Evolutionary conservation across 2,329 filamentous ascomycete species (phyloP).

Genomic region (Rosellinia necatrix): DNA sequence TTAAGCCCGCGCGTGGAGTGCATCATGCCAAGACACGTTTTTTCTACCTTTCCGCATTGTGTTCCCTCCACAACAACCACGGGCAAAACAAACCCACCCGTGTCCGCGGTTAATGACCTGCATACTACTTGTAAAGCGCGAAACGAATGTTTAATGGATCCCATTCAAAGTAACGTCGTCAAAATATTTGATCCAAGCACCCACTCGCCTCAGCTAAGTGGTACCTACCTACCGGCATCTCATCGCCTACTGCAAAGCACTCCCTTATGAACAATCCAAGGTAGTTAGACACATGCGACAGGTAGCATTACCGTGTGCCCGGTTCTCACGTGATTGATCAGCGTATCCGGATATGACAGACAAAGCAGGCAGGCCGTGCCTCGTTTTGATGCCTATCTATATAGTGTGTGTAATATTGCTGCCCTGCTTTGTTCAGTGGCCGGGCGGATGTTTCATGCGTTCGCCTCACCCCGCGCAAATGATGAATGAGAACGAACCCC

Average conservation of each 20-base stretch:
- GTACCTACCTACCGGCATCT: too few relatives aligned
- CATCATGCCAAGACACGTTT: slow-evolving; percentile 19
- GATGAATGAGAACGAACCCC: not conserved
- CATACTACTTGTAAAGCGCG: too few relatives aligned
- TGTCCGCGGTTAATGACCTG: not conserved
- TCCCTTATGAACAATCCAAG: too few relatives aligned
- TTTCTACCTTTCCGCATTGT: slow-evolving; percentile 1
- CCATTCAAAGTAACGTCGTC: too few relatives aligned
- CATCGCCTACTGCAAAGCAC: too few relatives aligned
- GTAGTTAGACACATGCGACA: too few relatives aligned
- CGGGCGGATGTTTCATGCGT: not conserved
- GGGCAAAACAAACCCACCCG: slow-evolving; percentile 1
- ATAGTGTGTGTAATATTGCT: too few relatives aligned
- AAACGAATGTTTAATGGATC: too few relatives aligned
- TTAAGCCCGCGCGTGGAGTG: slow-evolving; percentile 5
- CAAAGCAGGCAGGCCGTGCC: too few relatives aligned
- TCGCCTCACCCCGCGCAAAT: not conserved
- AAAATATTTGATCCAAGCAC: too few relatives aligned
- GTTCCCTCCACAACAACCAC: slow-evolving; percentile 17
- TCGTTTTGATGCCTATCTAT: too few relatives aligned
- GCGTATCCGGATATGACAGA: not conserved
- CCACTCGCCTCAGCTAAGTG: too few relatives aligned
- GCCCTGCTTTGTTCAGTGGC: not conserved
- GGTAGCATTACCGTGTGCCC: not conserved
- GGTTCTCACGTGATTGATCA: not conserved